Percentiles rank a stretch among this genome's conserved stretches.
These are phyloP conservation scores for Alliaria petiolata DNA, from an alignment of 345 rosid species.

Conservation along the genomic window DNA sequence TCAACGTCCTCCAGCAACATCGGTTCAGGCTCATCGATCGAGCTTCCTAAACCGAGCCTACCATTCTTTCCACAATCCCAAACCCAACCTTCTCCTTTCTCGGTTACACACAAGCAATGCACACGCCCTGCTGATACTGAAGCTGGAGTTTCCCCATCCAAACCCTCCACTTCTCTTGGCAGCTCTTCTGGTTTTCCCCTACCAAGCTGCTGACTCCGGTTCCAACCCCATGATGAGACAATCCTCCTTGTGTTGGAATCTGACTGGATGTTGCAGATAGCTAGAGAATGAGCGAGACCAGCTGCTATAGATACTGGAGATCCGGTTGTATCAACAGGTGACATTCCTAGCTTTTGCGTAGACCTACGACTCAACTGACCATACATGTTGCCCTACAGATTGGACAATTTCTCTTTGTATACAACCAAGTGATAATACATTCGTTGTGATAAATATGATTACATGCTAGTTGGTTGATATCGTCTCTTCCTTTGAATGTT, in stretches of 20 bases:
- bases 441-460: no score
- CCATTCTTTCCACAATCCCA: slow-evolving; percentile 92
- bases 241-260: slow-evolving; percentile 31
- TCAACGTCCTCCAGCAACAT: slow-evolving; percentile 51
- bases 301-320: slow-evolving; percentile 48
- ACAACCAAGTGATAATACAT: no score
- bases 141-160: slow-evolving; percentile 45
- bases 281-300: slow-evolving; percentile 93
- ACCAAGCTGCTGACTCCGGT: slow-evolving; percentile 73
- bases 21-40: slow-evolving; percentile 65
- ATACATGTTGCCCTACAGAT: slow-evolving; percentile 71
- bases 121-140: slow-evolving; percentile 70
- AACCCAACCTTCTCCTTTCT: slow-evolving; percentile 65
- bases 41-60: slow-evolving; percentile 82
- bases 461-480: no score
- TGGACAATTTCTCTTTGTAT: no score
- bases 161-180: slow-evolving; percentile 48
- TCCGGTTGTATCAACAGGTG: slow-evolving; percentile 47
- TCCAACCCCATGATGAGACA: slow-evolving; percentile 96
- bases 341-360: slow-evolving; percentile 51
- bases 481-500: no score
- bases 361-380: slow-evolving; percentile 76
- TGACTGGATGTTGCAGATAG: slow-evolving; percentile 42
- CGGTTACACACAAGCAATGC: slow-evolving; percentile 62
- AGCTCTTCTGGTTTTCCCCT: slow-evolving; percentile 53